Base-by-base conservation (phyloP, 352 stramenopile genomes). In the Globisporangium orthogonon region DNA sequence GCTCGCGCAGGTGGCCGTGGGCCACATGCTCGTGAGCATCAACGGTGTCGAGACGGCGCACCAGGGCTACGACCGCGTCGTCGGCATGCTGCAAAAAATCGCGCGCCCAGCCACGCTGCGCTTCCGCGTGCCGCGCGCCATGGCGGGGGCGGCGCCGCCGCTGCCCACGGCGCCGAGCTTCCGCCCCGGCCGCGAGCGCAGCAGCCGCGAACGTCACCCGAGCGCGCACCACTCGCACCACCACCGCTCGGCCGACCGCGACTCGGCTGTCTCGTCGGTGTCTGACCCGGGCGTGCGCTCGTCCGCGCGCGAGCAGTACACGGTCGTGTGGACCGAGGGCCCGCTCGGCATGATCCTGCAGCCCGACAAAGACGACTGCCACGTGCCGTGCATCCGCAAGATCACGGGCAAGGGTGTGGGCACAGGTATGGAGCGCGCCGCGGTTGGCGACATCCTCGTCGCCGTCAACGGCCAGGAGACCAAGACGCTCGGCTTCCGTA, bases 11-110 rank as follows among this genome's bases (percentile, higher is more conserved):
- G 85, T 95, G 35, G 78, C 77, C 0, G 80, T 92, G 47, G 85
- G 85, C 18, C 83, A 95, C 71, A 91, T 95, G 85, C 83, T 95
- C 44, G 85, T 95, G 62, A 91, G 79, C 69, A 91, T 95, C 60
- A 95, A 95, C 60, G 81, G 81, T 52, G 76, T 89, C 59, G 83
- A 93, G 65, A 95, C 85, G 30, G 81, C 85, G 18, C 83, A 83
- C n/a, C 79, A 90, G 57, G 85, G 85, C 39, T 95, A 95, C 58
- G 83, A 91, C 69, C 69, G 84, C 44, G 83, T 91, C 30, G 85
- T 95, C 7, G 66, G 87, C 54, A 83, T 84, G 63, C 70, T 95
- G 47, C 85, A 95, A 63, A 93, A 81, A 52, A 90, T 95, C 50
- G 69, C 83, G 17, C 83, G 85, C 0, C 85, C 85, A 2, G 84